A percentile compares a stretch with the other conserved stretches of the same genome.
Conservation (phyloP, 768 basidiomycete species). For the Exsudoporus frostii region DNA sequence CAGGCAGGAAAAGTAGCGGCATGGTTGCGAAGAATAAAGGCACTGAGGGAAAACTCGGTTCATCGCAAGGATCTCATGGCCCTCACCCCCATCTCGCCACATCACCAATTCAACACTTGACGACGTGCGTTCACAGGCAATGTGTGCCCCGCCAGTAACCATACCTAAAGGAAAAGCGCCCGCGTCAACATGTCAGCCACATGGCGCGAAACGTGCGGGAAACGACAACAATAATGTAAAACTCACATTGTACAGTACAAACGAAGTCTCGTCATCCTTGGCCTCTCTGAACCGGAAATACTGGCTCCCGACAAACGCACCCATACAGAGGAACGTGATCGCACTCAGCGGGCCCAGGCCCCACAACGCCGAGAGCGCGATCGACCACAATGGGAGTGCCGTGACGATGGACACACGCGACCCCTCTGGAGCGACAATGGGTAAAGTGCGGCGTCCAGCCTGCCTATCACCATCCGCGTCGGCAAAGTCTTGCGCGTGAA, state of each 20-base stretch:
- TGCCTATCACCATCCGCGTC: slow-evolving; percentile 31
- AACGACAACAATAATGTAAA: background rate
- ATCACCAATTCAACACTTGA: slow-evolving; percentile 4
- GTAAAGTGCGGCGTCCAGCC: slow-evolving; percentile 31
- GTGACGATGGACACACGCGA: slow-evolving; percentile 12
- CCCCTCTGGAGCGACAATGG: slow-evolving; percentile 22
- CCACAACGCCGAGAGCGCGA: slow-evolving; percentile 2
- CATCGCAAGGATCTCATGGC: background rate
- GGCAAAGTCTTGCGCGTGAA: slow-evolving; percentile 36
- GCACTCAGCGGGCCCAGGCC: slow-evolving; percentile 9
- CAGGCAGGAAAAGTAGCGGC: background rate
- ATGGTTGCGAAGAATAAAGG: no score
- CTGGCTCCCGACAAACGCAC: slow-evolving; percentile 13
- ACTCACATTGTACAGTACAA: slow-evolving; percentile 16
- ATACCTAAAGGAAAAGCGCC: background rate
- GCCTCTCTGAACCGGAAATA: slow-evolving; percentile 11
- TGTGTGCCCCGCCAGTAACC: slow-evolving; percentile 7
- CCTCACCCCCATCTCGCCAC: background rate
- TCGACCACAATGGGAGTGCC: slow-evolving; percentile 13
- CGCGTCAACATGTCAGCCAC: background rate
- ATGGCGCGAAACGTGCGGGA: background rate
- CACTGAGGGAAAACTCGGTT: background rate
- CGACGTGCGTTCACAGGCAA: slow-evolving; percentile 8
- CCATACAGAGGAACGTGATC: slow-evolving; percentile 7
- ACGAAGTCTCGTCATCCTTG: slow-evolving; percentile 9